Evolutionary conservation across 2,329 filamentous ascomycete species (phyloP).

Genomic region (Eurotiales sp.): DNA sequence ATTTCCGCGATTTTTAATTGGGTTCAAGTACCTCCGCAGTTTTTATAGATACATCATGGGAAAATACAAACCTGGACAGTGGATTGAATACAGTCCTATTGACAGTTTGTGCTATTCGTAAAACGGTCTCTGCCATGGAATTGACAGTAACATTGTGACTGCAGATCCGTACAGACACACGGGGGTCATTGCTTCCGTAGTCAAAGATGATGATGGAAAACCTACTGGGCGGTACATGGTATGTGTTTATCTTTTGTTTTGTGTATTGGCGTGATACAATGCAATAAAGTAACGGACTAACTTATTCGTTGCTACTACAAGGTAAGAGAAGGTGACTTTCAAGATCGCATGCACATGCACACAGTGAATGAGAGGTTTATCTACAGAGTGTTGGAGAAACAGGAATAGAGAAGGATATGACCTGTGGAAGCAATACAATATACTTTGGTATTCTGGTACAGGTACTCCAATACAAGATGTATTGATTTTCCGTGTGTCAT

Average conservation of each 20-base stretch:
- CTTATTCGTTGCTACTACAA: neutral
- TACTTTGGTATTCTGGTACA: too few species aligned
- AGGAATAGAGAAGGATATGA: neutral
- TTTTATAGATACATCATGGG: slow-evolving; percentile 1
- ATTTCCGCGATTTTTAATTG: too few species aligned
- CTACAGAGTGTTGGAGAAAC: slow-evolving; percentile 10
- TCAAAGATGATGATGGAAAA: slow-evolving; percentile 8
- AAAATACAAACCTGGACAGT: slow-evolving; percentile 13
- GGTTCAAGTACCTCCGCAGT: too few species aligned
- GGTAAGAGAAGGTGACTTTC: slow-evolving; percentile 11
- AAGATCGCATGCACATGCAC: slow-evolving; percentile 10
- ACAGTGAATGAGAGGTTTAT: slow-evolving; percentile 15
- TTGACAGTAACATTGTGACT: too few species aligned
- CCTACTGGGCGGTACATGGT: slow-evolving; percentile 13
- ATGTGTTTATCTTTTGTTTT: neutral
- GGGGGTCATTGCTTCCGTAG: slow-evolving; percentile 6
- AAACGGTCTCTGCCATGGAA: too few species aligned
- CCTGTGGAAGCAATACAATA: too few species aligned
- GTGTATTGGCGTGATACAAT: too few species aligned
- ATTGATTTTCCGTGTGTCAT: neutral
- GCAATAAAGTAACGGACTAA: neutral
- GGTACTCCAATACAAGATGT: too few species aligned
- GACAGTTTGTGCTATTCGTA: neutral
- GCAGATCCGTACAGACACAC: slow-evolving; percentile 14
- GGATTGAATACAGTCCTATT: slow-evolving; percentile 16